Evolutionary conservation across 202 grass and related monocot genomes (phyloP).

Genomic region (Brachypodium distachyon): DNA sequence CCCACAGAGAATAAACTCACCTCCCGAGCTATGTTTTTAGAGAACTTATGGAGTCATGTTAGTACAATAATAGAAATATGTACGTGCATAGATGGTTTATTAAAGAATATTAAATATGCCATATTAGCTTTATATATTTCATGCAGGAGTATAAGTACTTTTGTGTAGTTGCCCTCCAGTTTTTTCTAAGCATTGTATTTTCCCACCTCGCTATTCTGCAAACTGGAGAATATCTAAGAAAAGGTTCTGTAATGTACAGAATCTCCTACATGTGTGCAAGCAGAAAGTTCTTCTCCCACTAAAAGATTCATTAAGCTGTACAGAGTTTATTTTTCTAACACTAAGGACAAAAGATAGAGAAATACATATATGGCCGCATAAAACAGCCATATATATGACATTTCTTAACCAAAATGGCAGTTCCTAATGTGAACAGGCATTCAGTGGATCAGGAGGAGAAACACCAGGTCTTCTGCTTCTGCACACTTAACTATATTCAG

Average conservation of each 20-base stretch:
- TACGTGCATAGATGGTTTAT: background rate
- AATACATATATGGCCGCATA: background rate
- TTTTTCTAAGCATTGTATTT: slow-evolving; percentile 7
- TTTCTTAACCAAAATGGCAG: slow-evolving; percentile 9
- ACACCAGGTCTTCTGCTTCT: slow-evolving; percentile 16
- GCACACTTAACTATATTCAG: slow-evolving; percentile 51
- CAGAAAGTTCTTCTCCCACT: background rate
- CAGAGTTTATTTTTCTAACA: slow-evolving; percentile 15
- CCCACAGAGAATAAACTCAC: background rate
- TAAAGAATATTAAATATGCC: slow-evolving; percentile 8
- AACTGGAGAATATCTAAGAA: background rate
- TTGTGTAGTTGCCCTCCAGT: background rate
- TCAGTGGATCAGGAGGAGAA: slow-evolving; percentile 18
- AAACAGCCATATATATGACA: slow-evolving; percentile 11
- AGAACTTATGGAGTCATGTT: background rate
- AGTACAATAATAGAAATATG: background rate
- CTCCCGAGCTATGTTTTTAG: background rate
- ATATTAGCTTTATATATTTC: background rate
- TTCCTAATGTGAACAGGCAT: slow-evolving; percentile 38
- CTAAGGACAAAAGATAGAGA: background rate
- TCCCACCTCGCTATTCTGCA: background rate
- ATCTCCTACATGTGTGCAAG: background rate
- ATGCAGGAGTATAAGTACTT: slow-evolving; percentile 1
- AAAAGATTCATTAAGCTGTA: slow-evolving; percentile 19
- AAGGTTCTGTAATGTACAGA: background rate